A percentile compares a stretch with the other conserved stretches of the same genome.
phyloP scores from a whole-genome alignment of 2,329 filamentous ascomycete genomes.

The Colletotrichum horii region DNA sequence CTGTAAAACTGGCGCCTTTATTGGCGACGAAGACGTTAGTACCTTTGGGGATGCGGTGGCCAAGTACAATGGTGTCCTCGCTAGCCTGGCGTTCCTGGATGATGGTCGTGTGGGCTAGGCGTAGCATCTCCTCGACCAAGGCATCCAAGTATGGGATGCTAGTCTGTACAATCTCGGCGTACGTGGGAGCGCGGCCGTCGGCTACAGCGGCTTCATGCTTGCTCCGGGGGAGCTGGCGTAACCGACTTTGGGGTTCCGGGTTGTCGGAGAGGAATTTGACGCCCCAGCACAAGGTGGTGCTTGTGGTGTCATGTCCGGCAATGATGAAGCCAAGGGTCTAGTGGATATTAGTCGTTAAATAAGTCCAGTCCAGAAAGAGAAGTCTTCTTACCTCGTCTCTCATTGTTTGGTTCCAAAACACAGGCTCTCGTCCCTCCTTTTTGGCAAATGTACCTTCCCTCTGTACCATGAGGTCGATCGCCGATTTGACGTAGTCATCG shows the following conservation, averaged over 20 bases:
- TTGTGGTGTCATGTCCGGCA: conserved; percentile 30
- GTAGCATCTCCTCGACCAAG: conserved; percentile 33
- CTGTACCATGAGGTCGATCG: conserved; percentile 37
- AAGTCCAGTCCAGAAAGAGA: not conserved
- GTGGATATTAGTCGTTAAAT: not conserved
- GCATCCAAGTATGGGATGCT: conserved; percentile 31
- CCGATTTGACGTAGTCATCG: conserved; percentile 8
- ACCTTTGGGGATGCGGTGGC: conserved; percentile 29
- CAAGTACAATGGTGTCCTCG: conserved; percentile 28
- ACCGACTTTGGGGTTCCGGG: conserved; percentile 25
- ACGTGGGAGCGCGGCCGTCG: conserved; percentile 22
- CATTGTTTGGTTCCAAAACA: not conserved
- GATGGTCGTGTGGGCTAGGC: conserved; percentile 24
- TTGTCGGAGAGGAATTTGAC: conserved; percentile 24
- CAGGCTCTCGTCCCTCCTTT: conserved; percentile 7
- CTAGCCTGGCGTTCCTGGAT: conserved; percentile 25
- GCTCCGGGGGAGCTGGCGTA: conserved; percentile 25
- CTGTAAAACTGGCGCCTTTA: not conserved
- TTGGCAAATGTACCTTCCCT: conserved; percentile 31
- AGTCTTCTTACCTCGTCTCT: conserved; percentile 2
- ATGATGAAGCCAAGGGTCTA: conserved; percentile 29
- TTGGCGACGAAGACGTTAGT: conserved; percentile 21
- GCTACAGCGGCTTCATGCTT: conserved; percentile 12
- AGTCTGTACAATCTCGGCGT: conserved; percentile 23
- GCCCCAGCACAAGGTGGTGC: conserved; percentile 25